These are phyloP conservation scores for Mycocentrospora acerina DNA, from an alignment of 2,329 filamentous ascomycete genomes.

Conservation along the genomic window DNA sequence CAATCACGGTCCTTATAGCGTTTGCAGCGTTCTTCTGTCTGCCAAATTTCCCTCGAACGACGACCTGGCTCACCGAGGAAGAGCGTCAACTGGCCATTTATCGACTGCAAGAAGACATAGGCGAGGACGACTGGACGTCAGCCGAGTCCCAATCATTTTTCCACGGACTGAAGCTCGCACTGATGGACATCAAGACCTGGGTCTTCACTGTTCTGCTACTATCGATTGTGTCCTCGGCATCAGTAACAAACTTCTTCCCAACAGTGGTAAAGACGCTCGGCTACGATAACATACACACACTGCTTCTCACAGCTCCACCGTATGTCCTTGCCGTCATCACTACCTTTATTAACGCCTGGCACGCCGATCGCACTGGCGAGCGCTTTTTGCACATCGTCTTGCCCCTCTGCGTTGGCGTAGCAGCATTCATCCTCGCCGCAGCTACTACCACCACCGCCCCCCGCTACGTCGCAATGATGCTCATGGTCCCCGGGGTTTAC, in stretches of 20 bases:
- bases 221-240: slow-evolving; percentile 44
- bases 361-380: slow-evolving; percentile 71
- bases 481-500: slow-evolving; percentile 67
- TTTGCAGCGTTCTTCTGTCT: slow-evolving; percentile 60
- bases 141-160: slow-evolving; percentile 41
- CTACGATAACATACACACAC: slow-evolving; percentile 56
- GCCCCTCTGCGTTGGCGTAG: slow-evolving; percentile 63
- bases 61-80: slow-evolving; percentile 41
- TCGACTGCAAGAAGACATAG: slow-evolving; percentile 42
- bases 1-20: slow-evolving; percentile 64
- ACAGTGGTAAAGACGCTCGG: slow-evolving; percentile 63
- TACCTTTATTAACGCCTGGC: slow-evolving; percentile 66
- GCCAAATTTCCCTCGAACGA: slow-evolving; percentile 64
- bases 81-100: slow-evolving; percentile 43
- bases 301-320: slow-evolving; percentile 49
- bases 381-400: slow-evolving; percentile 67
- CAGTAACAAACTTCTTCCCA: slow-evolving; percentile 58
- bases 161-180: slow-evolving; percentile 44
- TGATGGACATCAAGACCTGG: slow-evolving; percentile 45
- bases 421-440: slow-evolving; percentile 68
- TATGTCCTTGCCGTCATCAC: slow-evolving; percentile 58
- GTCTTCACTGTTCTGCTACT: slow-evolving; percentile 42
- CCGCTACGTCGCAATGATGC: slow-evolving; percentile 70
- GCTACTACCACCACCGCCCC: slow-evolving; percentile 61
- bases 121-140: slow-evolving; percentile 43